Evolutionary conservation across 2,329 filamentous ascomycete genomes (phyloP).

Genomic region (Sclerotinia minor): DNA sequence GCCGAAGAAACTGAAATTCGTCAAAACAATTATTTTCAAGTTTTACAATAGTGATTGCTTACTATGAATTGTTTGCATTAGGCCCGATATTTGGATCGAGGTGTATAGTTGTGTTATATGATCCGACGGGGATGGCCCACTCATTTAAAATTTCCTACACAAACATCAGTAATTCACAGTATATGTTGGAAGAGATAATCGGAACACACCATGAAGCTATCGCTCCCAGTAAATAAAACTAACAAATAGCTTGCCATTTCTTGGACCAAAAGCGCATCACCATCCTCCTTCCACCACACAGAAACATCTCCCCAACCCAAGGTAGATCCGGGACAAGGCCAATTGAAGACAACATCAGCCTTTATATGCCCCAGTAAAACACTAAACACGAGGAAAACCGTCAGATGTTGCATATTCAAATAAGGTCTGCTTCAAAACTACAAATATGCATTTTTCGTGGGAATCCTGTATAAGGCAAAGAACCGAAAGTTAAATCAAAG

Average conservation of each 20-base stretch:
- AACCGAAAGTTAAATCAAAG: not conserved
- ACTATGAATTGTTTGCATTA: slow-evolving; percentile 21
- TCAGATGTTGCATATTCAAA: slow-evolving; percentile 18
- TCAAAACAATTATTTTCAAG: not conserved
- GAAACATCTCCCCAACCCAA: slow-evolving; percentile 17
- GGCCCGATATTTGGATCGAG: slow-evolving; percentile 19
- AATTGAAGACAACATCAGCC: slow-evolving; percentile 23
- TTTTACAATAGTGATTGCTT: not conserved
- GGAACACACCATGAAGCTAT: slow-evolving; percentile 17
- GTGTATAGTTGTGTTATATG: slow-evolving; percentile 11
- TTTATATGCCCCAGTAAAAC: not conserved
- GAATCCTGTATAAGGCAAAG: not conserved
- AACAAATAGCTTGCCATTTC: slow-evolving; percentile 20
- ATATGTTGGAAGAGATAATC: not conserved
- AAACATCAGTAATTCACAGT: not conserved
- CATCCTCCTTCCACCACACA: slow-evolving; percentile 22
- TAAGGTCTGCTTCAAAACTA: slow-evolving; percentile 4
- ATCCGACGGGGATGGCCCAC: slow-evolving; percentile 12
- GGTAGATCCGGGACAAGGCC: not conserved
- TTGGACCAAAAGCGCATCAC: slow-evolving; percentile 17
- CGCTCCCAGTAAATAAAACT: slow-evolving; percentile 21
- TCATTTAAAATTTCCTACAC: slow-evolving; percentile 17
- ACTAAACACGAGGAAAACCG: not conserved
- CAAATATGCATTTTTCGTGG: slow-evolving; percentile 18
- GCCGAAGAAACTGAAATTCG: slow-evolving; percentile 22